Base-by-base conservation (phyloP, 2,329 filamentous ascomycete genomes). In the Fusarium brachygibbosum region DNA sequence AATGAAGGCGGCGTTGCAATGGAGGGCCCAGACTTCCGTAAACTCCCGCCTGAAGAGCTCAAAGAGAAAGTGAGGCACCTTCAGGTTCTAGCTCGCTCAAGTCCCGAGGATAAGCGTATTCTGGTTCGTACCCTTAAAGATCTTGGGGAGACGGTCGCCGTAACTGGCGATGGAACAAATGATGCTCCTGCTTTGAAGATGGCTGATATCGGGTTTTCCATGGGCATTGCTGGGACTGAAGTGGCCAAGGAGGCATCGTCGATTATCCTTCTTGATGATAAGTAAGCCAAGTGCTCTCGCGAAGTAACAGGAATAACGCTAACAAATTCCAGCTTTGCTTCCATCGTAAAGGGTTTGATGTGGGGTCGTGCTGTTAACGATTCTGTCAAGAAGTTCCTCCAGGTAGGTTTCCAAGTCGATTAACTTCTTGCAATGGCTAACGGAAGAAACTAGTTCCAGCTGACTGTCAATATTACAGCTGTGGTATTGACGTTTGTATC, bases 1-100 rank as follows among this genome's bases (percentile, higher is more conserved):
- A 77, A 79, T 3, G 73, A 94, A 68, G 94, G 92, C 69, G 92
- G 92, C 50, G 87, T 91, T 31, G 88, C 87, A 65, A 89, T 91
- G 79, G 80, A 82, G 42, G 81, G 81, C 0, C 76, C 64, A 76
- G 88, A 74, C 81, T 91, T 91, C 82, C 66, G 89, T 82, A 78
- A 86, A 85, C 78, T 82, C 29, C 76, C 79, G 2, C 88, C 89
- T 38, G 58, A 86, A 77, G 73, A 84, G 53, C 76, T 82, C 77
- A 82, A 88, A 63, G 80, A 83, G 12, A 81, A 87, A 53, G 87
- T 90, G 55, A 87, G 87, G 4, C 85, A 82, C 10, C 82, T 91
- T 3, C 87, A 90, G 70, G 88, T 91, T 3, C 79, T 91, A 19
- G 89, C 88, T 40, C 85, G 89, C 7, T 91, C 88, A 1, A 90